These are phyloP conservation scores for Puccinia sorghi DNA, from an alignment of 1,284 basidiomycete genomes.

Conservation along the genomic window DNA sequence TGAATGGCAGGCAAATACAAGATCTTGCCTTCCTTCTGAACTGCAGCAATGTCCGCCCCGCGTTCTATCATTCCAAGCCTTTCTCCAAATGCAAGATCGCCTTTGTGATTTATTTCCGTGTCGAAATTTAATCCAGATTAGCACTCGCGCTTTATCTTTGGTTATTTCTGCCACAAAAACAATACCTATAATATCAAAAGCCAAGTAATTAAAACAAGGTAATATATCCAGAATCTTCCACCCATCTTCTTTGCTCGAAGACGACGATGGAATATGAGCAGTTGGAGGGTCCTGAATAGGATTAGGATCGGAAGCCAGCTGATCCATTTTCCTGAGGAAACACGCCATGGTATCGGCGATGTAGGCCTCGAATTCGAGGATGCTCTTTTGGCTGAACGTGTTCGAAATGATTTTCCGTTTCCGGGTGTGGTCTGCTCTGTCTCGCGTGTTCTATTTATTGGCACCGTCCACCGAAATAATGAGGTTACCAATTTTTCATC, in stretches of 20 bases:
- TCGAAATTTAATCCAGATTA: background rate
- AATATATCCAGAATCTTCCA: slow-evolving; percentile 67
- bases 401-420: slow-evolving; percentile 86
- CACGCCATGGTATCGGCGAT: slow-evolving; percentile 69
- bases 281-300: slow-evolving; percentile 55
- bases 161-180: background rate
- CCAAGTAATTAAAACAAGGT: slow-evolving; percentile 71
- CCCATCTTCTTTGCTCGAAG: background rate
- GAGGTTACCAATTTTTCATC: background rate
- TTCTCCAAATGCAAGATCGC: slow-evolving; percentile 69
- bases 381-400: slow-evolving; percentile 77
- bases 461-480: background rate
- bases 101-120: slow-evolving; percentile 51
- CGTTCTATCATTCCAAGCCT: slow-evolving; percentile 86
- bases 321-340: slow-evolving; percentile 76
- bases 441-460: slow-evolving; percentile 74
- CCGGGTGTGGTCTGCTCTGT: slow-evolving; percentile 75
- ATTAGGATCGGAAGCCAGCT: slow-evolving; percentile 66
- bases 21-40: slow-evolving; percentile 63
- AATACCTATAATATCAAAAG: slow-evolving; percentile 82
- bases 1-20: slow-evolving; percentile 74
- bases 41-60: slow-evolving; percentile 72
- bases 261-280: background rate
- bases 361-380: slow-evolving; percentile 72
- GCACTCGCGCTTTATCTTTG: background rate